Conservation (phyloP, 2,329 filamentous ascomycete genomes). For the Chaetomiaceae sp. region DNA sequence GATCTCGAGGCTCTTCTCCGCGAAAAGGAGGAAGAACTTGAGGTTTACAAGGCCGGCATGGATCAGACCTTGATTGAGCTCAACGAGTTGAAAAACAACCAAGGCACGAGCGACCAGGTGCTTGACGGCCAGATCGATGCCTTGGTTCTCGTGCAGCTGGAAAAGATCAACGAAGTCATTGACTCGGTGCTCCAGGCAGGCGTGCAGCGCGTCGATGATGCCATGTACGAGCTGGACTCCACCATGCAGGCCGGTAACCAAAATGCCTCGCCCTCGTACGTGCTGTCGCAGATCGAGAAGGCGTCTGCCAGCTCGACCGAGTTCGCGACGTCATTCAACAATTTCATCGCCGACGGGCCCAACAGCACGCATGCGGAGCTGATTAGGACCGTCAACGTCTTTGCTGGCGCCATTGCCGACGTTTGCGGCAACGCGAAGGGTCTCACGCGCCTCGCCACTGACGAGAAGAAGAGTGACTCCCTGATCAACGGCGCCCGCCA, state of each 20-base stretch:
- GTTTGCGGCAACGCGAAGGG: conserved; percentile 96
- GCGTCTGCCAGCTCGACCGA: conserved; percentile 91
- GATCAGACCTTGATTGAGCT: conserved; percentile 91
- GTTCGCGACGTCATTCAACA: conserved; percentile 97
- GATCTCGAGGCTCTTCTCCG: conserved; percentile 81
- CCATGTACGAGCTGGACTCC: conserved; percentile 93
- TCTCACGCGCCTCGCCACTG: conserved; percentile 83
- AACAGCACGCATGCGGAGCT: conserved; percentile 86
- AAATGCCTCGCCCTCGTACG: conserved; percentile 90
- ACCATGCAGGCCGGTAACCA: conserved; percentile 98
- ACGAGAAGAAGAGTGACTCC: conserved; percentile 90
- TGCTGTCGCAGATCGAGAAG: conserved; percentile 96
- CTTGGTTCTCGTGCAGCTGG: conserved; percentile 76
- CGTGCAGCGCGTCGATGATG: conserved; percentile 90
- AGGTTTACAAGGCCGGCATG: conserved; percentile 97
- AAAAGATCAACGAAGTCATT: conserved; percentile 96
- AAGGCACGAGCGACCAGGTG: conserved; percentile 70
- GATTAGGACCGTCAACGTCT: conserved; percentile 87
- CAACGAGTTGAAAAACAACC: conserved; percentile 75
- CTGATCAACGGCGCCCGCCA: conserved; percentile 77
- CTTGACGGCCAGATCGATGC: conserved; percentile 89
- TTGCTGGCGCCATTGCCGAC: conserved; percentile 85
- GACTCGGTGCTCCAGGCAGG: conserved; percentile 93
- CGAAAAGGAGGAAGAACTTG: conserved; percentile 95
- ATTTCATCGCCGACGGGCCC: conserved; percentile 94